These are phyloP conservation scores for Echinochloa phyllopogon DNA, from an alignment of 176 grass and related monocot species.

Conservation along the genomic window DNA sequence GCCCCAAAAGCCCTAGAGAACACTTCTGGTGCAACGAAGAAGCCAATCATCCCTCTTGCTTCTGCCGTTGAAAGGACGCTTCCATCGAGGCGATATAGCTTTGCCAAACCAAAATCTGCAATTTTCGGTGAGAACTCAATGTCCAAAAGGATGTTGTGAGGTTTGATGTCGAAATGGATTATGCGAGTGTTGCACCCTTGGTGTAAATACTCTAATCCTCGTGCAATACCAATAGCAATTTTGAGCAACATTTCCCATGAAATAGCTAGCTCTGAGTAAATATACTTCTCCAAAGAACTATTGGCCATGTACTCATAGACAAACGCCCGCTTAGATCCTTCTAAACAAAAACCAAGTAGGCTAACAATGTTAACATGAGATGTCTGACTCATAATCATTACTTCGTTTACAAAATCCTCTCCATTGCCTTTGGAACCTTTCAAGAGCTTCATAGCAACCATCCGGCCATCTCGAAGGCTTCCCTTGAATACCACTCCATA, in stretches of 20 bases:
- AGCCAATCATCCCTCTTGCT: conserved; percentile 59
- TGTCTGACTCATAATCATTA: conserved; percentile 54
- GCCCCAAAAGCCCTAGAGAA: conserved; percentile 55
- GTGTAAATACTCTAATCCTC: conserved; percentile 64
- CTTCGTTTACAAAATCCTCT: conserved; percentile 64
- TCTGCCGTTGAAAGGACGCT: conserved; percentile 56
- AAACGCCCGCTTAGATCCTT: conserved; percentile 50
- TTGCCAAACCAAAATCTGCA: conserved; percentile 68
- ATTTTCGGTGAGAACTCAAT: conserved; percentile 60
- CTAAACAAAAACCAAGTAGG: conserved; percentile 56
- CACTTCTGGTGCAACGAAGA: conserved; percentile 64
- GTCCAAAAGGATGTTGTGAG: conserved; percentile 64
- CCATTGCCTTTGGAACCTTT: conserved; percentile 37
- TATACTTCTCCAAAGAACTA: conserved; percentile 61
- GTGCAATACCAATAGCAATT: conserved; percentile 48
- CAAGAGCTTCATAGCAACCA: conserved; percentile 62
- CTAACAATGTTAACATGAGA: conserved; percentile 67
- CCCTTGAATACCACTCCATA: conserved; percentile 66
- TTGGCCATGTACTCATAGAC: conserved; percentile 70
- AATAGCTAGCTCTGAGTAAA: conserved; percentile 37
- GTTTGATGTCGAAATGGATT: conserved; percentile 77
- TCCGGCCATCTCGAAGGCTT: conserved; percentile 31
- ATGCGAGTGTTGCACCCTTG: conserved; percentile 57
- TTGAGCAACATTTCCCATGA: conserved; percentile 58
- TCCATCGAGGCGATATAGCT: conserved; percentile 50